Evolutionary conservation across 352 stramenopile species (phyloP).

Genomic region (Achlya hypogyna): DNA sequence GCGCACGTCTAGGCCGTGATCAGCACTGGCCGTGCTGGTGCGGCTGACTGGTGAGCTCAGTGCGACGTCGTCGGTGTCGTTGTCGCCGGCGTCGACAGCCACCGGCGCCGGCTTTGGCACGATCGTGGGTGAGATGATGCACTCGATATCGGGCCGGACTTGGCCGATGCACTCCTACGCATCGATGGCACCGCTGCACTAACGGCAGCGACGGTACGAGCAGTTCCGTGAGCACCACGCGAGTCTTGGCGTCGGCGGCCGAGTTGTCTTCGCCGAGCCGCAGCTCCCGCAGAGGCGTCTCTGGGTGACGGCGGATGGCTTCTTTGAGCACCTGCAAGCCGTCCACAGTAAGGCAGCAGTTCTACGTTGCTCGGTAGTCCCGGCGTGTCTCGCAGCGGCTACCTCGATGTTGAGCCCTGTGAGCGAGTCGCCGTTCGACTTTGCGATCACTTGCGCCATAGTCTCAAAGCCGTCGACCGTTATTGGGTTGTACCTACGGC

Average conservation of each 20-base stretch:
- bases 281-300: conserved; percentile 4
- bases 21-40: background rate
- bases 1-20: background rate
- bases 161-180: conserved; percentile 10
- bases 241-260: conserved; percentile 2
- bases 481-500: conserved; percentile 13
- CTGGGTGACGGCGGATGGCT: conserved; percentile 1
- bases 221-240: conserved; percentile 6
- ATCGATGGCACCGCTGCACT: too few species aligned
- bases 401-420: conserved; percentile 19
- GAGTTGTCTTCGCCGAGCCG: conserved; percentile 20
- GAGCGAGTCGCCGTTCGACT: background rate
- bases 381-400: too few species aligned
- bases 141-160: conserved; percentile 11
- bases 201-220: too few species aligned
- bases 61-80: background rate
- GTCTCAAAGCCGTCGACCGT: conserved; percentile 2
- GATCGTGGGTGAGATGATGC: conserved; percentile 18
- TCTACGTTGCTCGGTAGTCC: background rate
- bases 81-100: background rate
- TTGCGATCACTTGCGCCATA: background rate
- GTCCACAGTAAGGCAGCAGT: conserved; percentile 16
- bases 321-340: conserved; percentile 8
- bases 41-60: background rate
- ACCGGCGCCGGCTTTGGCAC: background rate